phyloP scores from a whole-genome alignment of 2,329 filamentous ascomycete genomes.

The Daldinia eschscholtzii region DNA sequence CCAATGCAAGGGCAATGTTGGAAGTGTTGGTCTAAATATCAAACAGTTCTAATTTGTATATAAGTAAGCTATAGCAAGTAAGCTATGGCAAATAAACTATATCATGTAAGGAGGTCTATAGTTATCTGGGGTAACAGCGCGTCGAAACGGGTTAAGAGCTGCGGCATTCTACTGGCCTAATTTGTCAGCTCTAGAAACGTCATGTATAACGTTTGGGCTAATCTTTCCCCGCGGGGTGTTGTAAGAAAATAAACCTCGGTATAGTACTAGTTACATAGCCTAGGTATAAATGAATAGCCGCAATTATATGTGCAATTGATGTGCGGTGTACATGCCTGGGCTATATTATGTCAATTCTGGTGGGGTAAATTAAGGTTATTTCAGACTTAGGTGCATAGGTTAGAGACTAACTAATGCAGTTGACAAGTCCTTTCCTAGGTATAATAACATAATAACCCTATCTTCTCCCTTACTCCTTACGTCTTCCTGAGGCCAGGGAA shows the following conservation, averaged over 20 bases:
- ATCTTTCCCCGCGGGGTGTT: slow-evolving; percentile 34
- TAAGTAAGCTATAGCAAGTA: background rate
- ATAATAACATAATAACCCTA: background rate
- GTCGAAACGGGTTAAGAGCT: slow-evolving; percentile 3
- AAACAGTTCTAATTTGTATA: background rate
- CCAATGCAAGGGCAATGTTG: background rate
- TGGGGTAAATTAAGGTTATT: slow-evolving; percentile 9
- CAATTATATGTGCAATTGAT: background rate
- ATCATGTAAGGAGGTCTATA: background rate
- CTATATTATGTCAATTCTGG: background rate
- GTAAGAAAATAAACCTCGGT: slow-evolving; percentile 20
- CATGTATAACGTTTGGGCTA: slow-evolving; percentile 26
- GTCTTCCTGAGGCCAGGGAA: background rate
- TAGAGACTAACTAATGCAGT: background rate
- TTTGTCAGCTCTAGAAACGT: slow-evolving; percentile 33
- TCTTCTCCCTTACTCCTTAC: background rate
- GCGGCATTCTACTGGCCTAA: slow-evolving; percentile 5
- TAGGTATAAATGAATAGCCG: slow-evolving; percentile 1
- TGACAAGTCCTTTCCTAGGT: slow-evolving; percentile 5
- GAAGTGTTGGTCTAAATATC: background rate
- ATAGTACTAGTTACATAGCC: slow-evolving; percentile 3
- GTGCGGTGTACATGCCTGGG: background rate
- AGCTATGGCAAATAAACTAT: too few species aligned
- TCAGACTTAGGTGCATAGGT: background rate
- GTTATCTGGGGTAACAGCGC: background rate